A percentile compares a stretch with the other conserved stretches of the same genome.
phyloP scores from a whole-genome alignment of 371 early-diverging fungal genomes.

The Lichtheimia corymbifera region DNA sequence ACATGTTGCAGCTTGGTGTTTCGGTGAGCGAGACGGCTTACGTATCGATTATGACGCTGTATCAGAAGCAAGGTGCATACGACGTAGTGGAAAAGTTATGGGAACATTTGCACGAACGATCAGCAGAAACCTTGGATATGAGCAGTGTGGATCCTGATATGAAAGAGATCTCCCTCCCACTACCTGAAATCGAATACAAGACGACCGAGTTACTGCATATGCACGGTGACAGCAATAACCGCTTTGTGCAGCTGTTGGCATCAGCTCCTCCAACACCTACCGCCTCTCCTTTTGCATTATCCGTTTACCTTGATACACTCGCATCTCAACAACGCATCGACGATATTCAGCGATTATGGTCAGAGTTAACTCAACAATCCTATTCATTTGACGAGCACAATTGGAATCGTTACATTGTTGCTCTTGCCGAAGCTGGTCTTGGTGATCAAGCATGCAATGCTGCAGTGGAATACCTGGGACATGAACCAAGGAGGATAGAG shows the following conservation, averaged over 20 bases:
- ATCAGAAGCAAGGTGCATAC: slow-evolving; percentile 16
- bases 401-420: slow-evolving; percentile 39
- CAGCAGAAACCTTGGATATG: neutral
- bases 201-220: slow-evolving; percentile 7
- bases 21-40: slow-evolving; percentile 19
- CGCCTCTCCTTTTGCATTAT: slow-evolving; percentile 34
- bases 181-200: neutral
- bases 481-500: too few relatives aligned
- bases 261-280: neutral
- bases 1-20: slow-evolving; percentile 26
- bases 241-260: neutral
- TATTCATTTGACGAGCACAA: slow-evolving; percentile 46
- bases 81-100: slow-evolving; percentile 39
- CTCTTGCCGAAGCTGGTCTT: slow-evolving; percentile 11
- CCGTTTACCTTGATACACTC: slow-evolving; percentile 37
- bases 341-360: slow-evolving; percentile 34
- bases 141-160: slow-evolving; percentile 8
- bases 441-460: slow-evolving; percentile 21
- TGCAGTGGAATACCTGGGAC: slow-evolving; percentile 10
- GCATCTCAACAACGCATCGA: slow-evolving; percentile 13
- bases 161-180: slow-evolving; percentile 3
- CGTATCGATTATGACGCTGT: slow-evolving; percentile 36
- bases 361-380: slow-evolving; percentile 10
- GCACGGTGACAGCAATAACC: neutral
- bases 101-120: slow-evolving; percentile 18